Conservation (phyloP, 345 rosid species). For the Microthlaspi erraticum region DNA sequence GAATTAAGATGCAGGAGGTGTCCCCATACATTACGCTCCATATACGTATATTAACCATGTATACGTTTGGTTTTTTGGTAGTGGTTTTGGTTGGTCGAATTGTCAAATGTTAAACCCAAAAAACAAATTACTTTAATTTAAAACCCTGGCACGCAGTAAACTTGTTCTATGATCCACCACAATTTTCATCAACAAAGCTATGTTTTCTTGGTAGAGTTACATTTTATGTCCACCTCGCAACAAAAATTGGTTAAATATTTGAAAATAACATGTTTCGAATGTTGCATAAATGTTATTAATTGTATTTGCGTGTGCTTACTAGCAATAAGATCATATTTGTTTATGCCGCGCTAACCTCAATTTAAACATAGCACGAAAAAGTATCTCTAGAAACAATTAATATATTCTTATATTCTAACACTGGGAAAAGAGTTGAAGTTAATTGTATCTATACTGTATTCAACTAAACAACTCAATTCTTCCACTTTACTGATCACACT, state of each 20-base stretch:
- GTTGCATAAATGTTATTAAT: not conserved
- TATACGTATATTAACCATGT: slow-evolving; percentile 7
- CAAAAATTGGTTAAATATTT: not conserved
- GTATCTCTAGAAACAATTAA: not conserved
- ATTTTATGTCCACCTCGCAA: not conserved
- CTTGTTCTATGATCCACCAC: not conserved
- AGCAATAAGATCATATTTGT: not conserved
- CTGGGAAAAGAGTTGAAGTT: not conserved
- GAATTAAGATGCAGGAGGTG: slow-evolving; percentile 30
- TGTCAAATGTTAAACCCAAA: slow-evolving; percentile 23
- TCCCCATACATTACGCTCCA: slow-evolving; percentile 34
- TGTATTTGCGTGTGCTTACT: not conserved
- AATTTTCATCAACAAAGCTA: not conserved
- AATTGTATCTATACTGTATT: slow-evolving; percentile 12
- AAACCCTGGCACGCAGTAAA: not conserved
- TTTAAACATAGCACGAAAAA: not conserved
- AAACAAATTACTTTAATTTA: not conserved
- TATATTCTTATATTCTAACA: no score
- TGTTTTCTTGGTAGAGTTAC: not conserved
- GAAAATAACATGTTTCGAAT: not conserved
- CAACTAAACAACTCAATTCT: slow-evolving; percentile 8
- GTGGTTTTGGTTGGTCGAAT: slow-evolving; percentile 26
- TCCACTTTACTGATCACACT: slow-evolving; percentile 26
- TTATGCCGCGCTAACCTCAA: slow-evolving; percentile 11
- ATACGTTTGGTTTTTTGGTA: slow-evolving; percentile 19